Conservation (phyloP, 1,284 basidiomycete species). For the Sanghuangporus baumii region DNA sequence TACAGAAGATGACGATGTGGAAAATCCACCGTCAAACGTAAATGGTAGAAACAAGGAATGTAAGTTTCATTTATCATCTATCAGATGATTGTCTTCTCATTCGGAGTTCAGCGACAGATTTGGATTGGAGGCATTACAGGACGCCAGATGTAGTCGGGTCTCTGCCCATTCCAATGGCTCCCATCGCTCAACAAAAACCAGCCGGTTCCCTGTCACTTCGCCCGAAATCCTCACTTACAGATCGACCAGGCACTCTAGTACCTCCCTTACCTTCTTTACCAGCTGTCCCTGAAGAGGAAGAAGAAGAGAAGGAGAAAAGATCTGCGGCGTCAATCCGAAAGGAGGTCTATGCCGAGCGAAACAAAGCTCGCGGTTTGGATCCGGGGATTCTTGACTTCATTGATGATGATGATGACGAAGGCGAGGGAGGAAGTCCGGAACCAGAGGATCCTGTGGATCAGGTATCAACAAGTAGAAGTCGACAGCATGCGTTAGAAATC, state of each 20-base stretch:
- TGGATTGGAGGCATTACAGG: slow-evolving; percentile 11
- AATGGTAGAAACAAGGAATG: background rate
- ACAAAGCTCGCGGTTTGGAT: slow-evolving; percentile 54
- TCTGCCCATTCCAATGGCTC: slow-evolving; percentile 54
- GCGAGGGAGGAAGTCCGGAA: slow-evolving; percentile 23
- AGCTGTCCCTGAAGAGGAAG: slow-evolving; percentile 11
- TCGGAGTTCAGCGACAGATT: background rate
- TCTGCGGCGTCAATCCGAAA: slow-evolving; percentile 49
- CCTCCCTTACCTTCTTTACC: slow-evolving; percentile 22
- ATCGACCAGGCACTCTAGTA: slow-evolving; percentile 29
- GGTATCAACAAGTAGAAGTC: slow-evolving; percentile 36
- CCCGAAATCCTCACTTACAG: slow-evolving; percentile 40
- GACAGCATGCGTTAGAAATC: slow-evolving; percentile 58
- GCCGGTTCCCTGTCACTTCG: slow-evolving; percentile 47
- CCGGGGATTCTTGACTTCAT: slow-evolving; percentile 63
- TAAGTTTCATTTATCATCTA: background rate
- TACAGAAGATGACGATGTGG: slow-evolving; percentile 38
- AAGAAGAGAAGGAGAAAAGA: slow-evolving; percentile 20
- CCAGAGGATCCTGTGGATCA: slow-evolving; percentile 30
- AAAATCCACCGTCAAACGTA: slow-evolving; percentile 7
- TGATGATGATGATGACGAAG: slow-evolving; percentile 18
- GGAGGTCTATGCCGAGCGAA: slow-evolving; percentile 61
- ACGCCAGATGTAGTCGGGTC: slow-evolving; percentile 38
- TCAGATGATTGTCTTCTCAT: background rate
- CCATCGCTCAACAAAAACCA: slow-evolving; percentile 30